Base-by-base conservation (phyloP, 345 rosid genomes). In the Populus euphratica region DNA sequence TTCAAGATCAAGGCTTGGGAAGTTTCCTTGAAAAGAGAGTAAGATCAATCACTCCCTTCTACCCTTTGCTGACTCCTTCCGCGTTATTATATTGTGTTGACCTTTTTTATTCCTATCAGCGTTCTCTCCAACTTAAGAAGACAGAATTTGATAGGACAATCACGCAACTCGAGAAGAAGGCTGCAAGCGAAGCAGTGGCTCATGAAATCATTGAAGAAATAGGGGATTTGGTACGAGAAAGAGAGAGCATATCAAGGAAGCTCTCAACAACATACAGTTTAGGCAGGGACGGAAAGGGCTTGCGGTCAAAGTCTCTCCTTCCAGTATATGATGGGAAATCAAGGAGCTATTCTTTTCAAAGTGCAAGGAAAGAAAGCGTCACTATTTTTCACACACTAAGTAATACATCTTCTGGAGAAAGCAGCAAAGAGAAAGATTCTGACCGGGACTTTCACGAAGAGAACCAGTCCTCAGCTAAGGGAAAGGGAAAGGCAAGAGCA, bases 211-310 rank as follows among this genome's bases (percentile, higher is more conserved):
- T 79, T 0, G 87, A 87, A 77, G 84, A 84, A 38, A 74, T 88
- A 1, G 82, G 88, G 10, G 83, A 87, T 69, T 79, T 95, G 78
- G 85, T 91, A 36, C 77, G 83, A 47, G 83, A 86, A 85, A 86
- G 89, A 78, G 85, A 87, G 35, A 83, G 77, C 52, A 78, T 89
- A 17, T 78, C 87, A 86, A 88, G 88, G 77, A 91, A 91, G 86
- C 96, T 95, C 36, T 91, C 91, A 10, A 90, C 96, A 47, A 86
- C 91, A 9, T 95, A 93, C 86, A 91, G 98, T 76, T 85, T 95
- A 52, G 94, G 96, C 44, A 84, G 92, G 75, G 98, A 92, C 78
- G 70, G 52, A 73, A 41, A 10, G 10, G 68, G 47, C 33, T 54
- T 73, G 17, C 38, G 76, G 18, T 73, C 88, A 27, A 84, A 80